phyloP scores from a whole-genome alignment of 495 filamentous ascomycete genomes.

The Lindgomyces ingoldianus region DNA sequence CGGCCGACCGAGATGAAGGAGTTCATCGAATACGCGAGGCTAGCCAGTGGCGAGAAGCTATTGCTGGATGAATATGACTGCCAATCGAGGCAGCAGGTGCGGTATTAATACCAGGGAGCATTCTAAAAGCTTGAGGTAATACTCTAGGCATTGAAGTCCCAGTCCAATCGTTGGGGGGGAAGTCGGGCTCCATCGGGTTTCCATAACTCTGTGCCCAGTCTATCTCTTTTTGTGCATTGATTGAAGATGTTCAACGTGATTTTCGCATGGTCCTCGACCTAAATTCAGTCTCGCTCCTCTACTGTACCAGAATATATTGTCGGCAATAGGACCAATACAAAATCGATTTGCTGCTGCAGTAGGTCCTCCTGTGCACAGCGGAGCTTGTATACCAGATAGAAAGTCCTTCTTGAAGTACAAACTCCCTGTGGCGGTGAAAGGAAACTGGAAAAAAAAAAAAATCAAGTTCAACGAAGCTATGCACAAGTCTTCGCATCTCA shows the following conservation, averaged over 20 bases:
- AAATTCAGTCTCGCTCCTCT: constrained; percentile 37
- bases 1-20: constrained; percentile 31
- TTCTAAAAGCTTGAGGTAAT: constrained; percentile 36
- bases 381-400: constrained; percentile 19
- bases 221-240: constrained; percentile 33
- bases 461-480: too few relatives aligned
- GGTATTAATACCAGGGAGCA: constrained; percentile 39
- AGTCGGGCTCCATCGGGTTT: constrained; percentile 32
- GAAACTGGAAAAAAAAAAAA: too few relatives aligned
- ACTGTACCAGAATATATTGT: constrained; percentile 47
- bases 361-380: constrained; percentile 28
- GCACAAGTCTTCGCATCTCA: too few relatives aligned
- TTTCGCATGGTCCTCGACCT: constrained; percentile 47
- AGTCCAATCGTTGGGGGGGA: constrained; percentile 37
- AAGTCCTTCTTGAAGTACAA: constrained; percentile 46
- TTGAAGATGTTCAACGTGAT: constrained; percentile 10
- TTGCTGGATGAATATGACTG: constrained; percentile 41
- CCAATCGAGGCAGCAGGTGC: constrained; percentile 43
- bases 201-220: constrained; percentile 35
- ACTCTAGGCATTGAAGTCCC: constrained; percentile 26
- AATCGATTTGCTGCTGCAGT: constrained; percentile 40
- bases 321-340: constrained; percentile 45
- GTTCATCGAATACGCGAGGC: constrained; percentile 39
- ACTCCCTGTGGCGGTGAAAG: constrained; percentile 39
- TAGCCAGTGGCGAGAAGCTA: constrained; percentile 42